These are phyloP conservation scores for Tulasnella sp. DNA, from an alignment of 768 basidiomycete genomes.

Conservation along the genomic window DNA sequence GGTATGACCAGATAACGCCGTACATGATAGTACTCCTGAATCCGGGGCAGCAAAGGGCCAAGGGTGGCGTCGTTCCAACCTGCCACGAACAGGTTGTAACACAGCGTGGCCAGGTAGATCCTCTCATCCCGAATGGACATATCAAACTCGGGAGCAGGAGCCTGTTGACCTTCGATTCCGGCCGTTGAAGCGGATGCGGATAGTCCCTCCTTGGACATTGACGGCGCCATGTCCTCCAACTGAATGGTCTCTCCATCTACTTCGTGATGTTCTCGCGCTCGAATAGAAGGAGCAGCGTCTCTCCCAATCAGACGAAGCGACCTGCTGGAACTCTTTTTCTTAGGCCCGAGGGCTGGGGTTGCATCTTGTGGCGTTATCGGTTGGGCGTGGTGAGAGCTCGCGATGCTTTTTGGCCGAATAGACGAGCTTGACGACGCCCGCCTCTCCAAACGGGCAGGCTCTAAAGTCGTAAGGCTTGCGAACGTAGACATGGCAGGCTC, in stretches of 20 bases:
- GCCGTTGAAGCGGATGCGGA: background rate
- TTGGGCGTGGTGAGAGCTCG: background rate
- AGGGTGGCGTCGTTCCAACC: slow-evolving; percentile 19
- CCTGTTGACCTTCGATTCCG: background rate
- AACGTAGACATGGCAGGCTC: background rate
- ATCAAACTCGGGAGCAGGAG: background rate
- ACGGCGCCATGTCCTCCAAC: background rate
- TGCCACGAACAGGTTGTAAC: slow-evolving; percentile 10
- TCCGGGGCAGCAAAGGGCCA: slow-evolving; percentile 14
- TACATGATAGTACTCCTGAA: slow-evolving; percentile 17
- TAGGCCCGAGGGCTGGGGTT: background rate
- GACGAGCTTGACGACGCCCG: background rate
- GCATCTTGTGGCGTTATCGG: background rate
- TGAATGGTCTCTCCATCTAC: background rate
- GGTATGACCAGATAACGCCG: background rate
- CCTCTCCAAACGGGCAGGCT: background rate
- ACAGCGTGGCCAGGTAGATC: slow-evolving; percentile 11
- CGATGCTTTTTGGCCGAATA: background rate
- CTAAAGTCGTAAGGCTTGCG: background rate
- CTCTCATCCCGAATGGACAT: slow-evolving; percentile 11
- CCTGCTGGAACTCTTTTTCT: background rate
- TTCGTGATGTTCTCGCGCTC: background rate
- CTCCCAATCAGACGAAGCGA: background rate
- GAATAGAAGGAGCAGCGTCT: background rate
- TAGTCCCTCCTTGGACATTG: background rate